Base-by-base conservation (phyloP, 192 early-diverging fungal genomes). In the Thamnidium elegans region DNA sequence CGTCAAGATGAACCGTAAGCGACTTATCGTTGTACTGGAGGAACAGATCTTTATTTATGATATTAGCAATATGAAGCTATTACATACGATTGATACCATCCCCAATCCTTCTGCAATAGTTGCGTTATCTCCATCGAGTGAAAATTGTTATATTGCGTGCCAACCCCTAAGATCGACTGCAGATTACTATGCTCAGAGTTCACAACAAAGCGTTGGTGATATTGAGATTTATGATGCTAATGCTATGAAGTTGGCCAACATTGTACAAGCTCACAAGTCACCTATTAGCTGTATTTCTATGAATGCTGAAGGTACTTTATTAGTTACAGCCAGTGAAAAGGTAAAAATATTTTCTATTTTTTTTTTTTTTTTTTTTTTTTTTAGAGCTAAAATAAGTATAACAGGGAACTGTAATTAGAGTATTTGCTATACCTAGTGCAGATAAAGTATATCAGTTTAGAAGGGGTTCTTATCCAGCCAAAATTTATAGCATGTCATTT, bases 11-110 rank as follows among this genome's bases (percentile, higher is more conserved):
- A 99, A 99, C 81, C 82, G 95, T 36, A 90, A 90, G 65, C 85
- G 94, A 21, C 81, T 99, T 9, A 86, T 97, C 34, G 95, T 96
- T 8, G 90, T 95, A 43, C 82, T 99, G 44, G 97, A 99, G 65
- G 92, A 95, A 73, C 90, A 92, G 61, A 94, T 97, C 52, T 97
- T 92, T 71, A 87, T 97, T n/a, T 96, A 97, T 77, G 95, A 98
- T 66, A 96, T 97, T 56, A 86, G 88, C 73, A 99, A 99, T 76
- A 99, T 99, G 95, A 95, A 95, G 74, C 82, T 96, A 7, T 79
- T 96, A 43, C 90, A 96, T 62, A 94, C 93, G 0, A 93, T 99
- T 63, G 93, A 99, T 51, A 97, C 94, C 5, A 90, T 85, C 63
- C 92, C 92, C 0, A 97, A 96, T 68, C 93, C 92, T 15, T 78